Conservation (phyloP, 192 early-diverging fungal genomes). For the Coemansia sp. region DNA sequence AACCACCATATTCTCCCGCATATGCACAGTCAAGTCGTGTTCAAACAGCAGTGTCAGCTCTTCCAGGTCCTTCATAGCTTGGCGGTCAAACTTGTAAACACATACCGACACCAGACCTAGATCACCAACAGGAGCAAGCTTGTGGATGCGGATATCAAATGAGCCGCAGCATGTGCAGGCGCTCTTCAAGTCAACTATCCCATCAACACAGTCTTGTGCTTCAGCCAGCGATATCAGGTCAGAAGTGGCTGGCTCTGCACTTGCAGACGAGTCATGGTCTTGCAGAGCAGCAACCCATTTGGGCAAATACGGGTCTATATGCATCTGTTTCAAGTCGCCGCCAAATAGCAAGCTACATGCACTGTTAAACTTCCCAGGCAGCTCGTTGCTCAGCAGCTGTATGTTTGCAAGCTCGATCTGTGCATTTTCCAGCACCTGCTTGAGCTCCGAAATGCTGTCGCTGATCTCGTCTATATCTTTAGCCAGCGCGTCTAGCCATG, state of each 20-base stretch:
- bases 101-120: conserved; percentile 7
- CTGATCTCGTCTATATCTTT: conserved; percentile 32
- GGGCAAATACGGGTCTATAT: conserved; percentile 28
- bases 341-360: conserved; percentile 46
- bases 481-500: conserved; percentile 29
- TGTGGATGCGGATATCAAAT: conserved; percentile 27
- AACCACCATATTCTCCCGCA: conserved; percentile 32
- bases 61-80: conserved; percentile 12
- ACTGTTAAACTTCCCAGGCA: conserved; percentile 35
- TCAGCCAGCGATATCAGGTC: conserved; percentile 9
- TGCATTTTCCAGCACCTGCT: conserved; percentile 11
- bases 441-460: conserved; percentile 14
- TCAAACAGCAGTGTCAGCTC: conserved; percentile 27
- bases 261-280: not conserved
- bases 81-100: conserved; percentile 23
- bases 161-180: conserved; percentile 19
- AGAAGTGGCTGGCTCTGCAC: not conserved
- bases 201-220: conserved; percentile 12
- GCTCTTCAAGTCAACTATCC: conserved; percentile 14
- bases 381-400: conserved; percentile 9
- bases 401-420: conserved; percentile 18
- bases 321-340: conserved; percentile 20
- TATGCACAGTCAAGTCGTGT: conserved; percentile 5
- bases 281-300: conserved; percentile 21
- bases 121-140: not conserved